A percentile compares a stretch with the other conserved stretches of the same genome.
These are phyloP conservation scores for Tuctoria greenei DNA, from an alignment of 176 grass and related monocot species.

Conservation along the genomic window DNA sequence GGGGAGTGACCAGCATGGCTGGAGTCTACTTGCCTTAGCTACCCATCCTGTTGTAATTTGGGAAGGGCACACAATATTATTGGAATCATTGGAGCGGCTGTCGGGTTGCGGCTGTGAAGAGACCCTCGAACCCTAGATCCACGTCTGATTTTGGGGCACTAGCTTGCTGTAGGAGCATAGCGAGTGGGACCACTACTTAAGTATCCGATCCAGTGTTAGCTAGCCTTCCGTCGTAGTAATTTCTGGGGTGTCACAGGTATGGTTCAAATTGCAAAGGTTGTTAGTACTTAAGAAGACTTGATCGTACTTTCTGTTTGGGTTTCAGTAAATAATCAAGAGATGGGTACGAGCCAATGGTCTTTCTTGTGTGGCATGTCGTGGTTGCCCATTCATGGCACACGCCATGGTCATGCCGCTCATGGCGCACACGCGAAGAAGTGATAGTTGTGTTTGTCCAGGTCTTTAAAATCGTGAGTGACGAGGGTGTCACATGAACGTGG, in stretches of 20 bases:
- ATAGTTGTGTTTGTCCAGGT: too few relatives aligned
- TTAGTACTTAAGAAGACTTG: too few relatives aligned
- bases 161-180: background rate
- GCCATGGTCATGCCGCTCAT: too few relatives aligned
- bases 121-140: slow-evolving; percentile 56
- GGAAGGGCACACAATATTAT: background rate
- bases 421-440: too few relatives aligned
- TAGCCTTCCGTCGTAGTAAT: slow-evolving; percentile 13
- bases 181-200: background rate
- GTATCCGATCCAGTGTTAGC: background rate
- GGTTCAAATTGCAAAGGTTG: background rate
- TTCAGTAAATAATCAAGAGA: too few relatives aligned
- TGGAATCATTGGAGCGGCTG: slow-evolving; percentile 27
- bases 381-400: too few relatives aligned
- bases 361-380: too few relatives aligned
- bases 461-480: too few relatives aligned
- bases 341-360: too few relatives aligned
- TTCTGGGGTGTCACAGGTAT: background rate
- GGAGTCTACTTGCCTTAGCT: background rate
- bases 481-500: too few relatives aligned
- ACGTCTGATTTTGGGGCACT: background rate
- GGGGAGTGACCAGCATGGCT: background rate
- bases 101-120: too few relatives aligned
- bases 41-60: slow-evolving; percentile 42
- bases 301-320: too few relatives aligned